Conservation (phyloP, 2,329 filamentous ascomycete species). For the Pestalotiopsis sp. region DNA sequence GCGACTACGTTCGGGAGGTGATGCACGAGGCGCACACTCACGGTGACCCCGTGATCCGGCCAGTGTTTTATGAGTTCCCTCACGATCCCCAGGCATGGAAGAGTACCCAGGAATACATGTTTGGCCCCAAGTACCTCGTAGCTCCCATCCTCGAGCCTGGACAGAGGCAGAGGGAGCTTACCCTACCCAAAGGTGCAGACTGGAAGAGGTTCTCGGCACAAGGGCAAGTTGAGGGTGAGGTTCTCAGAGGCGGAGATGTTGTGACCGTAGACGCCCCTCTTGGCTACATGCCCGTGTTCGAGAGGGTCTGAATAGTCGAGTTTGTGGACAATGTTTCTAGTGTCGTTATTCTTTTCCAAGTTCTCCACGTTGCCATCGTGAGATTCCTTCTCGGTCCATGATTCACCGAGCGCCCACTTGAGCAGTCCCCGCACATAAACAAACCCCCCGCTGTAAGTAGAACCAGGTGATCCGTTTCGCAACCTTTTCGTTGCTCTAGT, state of each 20-base stretch:
- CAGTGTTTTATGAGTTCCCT: constrained; percentile 65
- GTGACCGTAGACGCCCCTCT: constrained; percentile 18
- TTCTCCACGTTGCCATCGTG: not conserved
- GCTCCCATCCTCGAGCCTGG: constrained; percentile 54
- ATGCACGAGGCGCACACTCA: constrained; percentile 62
- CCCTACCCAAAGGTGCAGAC: constrained; percentile 43
- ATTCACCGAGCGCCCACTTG: not conserved
- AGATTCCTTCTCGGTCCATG: not conserved
- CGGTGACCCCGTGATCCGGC: constrained; percentile 61
- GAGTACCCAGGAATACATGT: constrained; percentile 64
- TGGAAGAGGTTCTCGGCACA: constrained; percentile 20
- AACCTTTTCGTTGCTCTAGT: not conserved
- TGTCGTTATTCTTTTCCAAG: not conserved
- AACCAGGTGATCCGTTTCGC: not conserved
- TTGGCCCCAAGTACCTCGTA: constrained; percentile 57
- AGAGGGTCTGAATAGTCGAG: not conserved
- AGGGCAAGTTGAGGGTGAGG: not conserved
- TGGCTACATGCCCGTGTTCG: constrained; percentile 20
- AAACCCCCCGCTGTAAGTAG: not conserved
- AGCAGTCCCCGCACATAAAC: not conserved
- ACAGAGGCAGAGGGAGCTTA: constrained; percentile 34
- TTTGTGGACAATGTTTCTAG: not conserved
- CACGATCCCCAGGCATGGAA: constrained; percentile 53
- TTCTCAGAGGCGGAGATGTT: constrained; percentile 14
- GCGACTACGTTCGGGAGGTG: constrained; percentile 56